Evolutionary conservation across 331 rosid species (phyloP).

Genomic region (Dryas integrifolia): DNA sequence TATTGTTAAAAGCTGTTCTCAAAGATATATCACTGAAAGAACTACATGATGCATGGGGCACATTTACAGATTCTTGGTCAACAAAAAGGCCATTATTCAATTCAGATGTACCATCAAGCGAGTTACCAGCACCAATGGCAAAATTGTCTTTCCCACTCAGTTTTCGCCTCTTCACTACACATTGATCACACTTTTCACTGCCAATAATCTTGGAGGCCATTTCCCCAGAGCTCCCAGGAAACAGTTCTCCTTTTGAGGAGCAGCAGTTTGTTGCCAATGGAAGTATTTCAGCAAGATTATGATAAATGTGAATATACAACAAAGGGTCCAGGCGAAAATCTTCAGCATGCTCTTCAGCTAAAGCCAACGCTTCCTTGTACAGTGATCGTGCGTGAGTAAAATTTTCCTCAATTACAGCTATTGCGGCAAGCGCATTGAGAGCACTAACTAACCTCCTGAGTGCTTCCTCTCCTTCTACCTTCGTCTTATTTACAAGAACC

Average conservation of each 20-base stretch:
- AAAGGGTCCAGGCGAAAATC: slow-evolving; percentile 93
- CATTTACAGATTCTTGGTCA: slow-evolving; percentile 34
- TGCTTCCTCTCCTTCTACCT: slow-evolving; percentile 92
- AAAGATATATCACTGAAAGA: slow-evolving; percentile 37
- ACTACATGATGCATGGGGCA: slow-evolving; percentile 30
- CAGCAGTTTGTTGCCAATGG: slow-evolving; percentile 45
- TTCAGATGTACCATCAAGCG: slow-evolving; percentile 24
- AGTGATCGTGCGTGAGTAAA: slow-evolving; percentile 67
- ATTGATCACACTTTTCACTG: slow-evolving; percentile 41
- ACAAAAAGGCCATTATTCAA: slow-evolving; percentile 30
- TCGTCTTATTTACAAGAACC: slow-evolving; percentile 94
- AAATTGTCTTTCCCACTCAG: slow-evolving; percentile 32
- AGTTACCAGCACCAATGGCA: slow-evolving; percentile 37
- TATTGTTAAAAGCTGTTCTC: slow-evolving; percentile 52
- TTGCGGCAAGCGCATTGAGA: slow-evolving; percentile 87
- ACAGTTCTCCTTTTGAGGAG: slow-evolving; percentile 35
- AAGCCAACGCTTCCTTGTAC: slow-evolving; percentile 70
- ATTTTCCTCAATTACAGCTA: slow-evolving; percentile 63
- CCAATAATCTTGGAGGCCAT: slow-evolving; percentile 35
- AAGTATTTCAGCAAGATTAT: slow-evolving; percentile 79
- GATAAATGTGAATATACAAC: slow-evolving; percentile 77
- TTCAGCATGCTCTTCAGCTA: slow-evolving; percentile 70
- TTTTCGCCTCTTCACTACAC: slow-evolving; percentile 65
- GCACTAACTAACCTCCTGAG: slow-evolving; percentile 78
- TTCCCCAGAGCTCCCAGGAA: slow-evolving; percentile 35